Evolutionary conservation across 306 rosid genomes (phyloP).

Genomic region (Elaeagnus macrophylla): DNA sequence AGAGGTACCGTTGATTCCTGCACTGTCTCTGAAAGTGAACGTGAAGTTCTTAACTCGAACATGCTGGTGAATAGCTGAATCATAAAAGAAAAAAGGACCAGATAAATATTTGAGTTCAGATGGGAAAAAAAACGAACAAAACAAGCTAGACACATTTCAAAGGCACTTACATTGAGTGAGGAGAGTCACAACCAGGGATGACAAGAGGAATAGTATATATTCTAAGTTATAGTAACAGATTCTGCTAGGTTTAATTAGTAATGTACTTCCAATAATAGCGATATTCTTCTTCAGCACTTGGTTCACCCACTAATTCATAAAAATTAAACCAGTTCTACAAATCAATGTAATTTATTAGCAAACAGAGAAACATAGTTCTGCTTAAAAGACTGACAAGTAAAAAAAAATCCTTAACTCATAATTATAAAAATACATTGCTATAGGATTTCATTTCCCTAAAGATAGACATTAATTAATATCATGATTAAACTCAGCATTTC

Average conservation of each 20-base stretch:
- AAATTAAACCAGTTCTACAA: background rate
- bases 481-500: too few relatives aligned
- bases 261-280: conserved; percentile 17
- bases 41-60: conserved; percentile 17
- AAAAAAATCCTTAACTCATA: too few relatives aligned
- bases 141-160: background rate
- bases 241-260: conserved; percentile 25
- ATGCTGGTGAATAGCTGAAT: conserved; percentile 20
- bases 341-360: too few relatives aligned
- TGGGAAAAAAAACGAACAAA: background rate
- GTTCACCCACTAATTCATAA: conserved; percentile 15
- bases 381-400: too few relatives aligned
- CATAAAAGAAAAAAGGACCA: conserved; percentile 3
- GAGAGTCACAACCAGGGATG: conserved; percentile 6
- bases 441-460: too few relatives aligned
- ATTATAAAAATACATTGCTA: too few relatives aligned
- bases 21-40: conserved; percentile 8
- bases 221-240: conserved; percentile 16
- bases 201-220: conserved; percentile 21
- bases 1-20: conserved; percentile 19
- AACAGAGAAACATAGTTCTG: too few relatives aligned
- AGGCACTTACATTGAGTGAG: conserved; percentile 25
- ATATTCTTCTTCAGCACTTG: conserved; percentile 15
- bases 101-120: background rate
- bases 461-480: too few relatives aligned